A percentile compares a stretch with the other conserved stretches of the same genome.
Evolutionary conservation across 1,284 basidiomycete species (phyloP).

Genomic region (Serendipita sp.): DNA sequence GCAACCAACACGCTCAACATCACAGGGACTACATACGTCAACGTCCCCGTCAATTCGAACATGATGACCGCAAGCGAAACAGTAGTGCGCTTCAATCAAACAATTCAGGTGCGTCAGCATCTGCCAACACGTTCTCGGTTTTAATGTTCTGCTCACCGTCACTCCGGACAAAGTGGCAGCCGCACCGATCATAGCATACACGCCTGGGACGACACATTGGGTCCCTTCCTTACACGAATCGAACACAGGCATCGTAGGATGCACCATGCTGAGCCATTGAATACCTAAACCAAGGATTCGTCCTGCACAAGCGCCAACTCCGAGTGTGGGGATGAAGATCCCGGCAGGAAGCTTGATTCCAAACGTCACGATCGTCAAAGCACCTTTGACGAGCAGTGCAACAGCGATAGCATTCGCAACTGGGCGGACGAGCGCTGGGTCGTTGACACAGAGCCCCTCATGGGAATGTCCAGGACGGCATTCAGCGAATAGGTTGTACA

Average conservation of each 20-base stretch:
- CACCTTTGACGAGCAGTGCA: constrained; percentile 71
- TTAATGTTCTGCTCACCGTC: constrained; percentile 39
- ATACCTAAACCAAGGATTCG: constrained; percentile 75
- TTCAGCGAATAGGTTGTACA: constrained; percentile 82
- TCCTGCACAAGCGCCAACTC: constrained; percentile 93
- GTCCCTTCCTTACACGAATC: constrained; percentile 46
- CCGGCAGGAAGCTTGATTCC: constrained; percentile 90
- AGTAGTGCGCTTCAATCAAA: constrained; percentile 48
- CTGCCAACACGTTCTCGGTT: constrained; percentile 16
- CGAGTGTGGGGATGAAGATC: constrained; percentile 93
- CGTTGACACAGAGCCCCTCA: constrained; percentile 57
- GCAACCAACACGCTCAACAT: constrained; percentile 79
- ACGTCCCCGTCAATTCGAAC: constrained; percentile 86
- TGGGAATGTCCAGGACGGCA: constrained; percentile 51
- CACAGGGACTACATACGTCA: constrained; percentile 90
- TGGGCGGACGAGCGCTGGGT: constrained; percentile 47
- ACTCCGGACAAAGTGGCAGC: constrained; percentile 81
- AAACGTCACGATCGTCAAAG: constrained; percentile 81
- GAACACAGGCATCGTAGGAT: constrained; percentile 54
- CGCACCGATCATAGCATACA: constrained; percentile 86
- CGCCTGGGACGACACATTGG: constrained; percentile 66
- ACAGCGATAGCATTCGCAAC: constrained; percentile 54
- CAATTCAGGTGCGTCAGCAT: background rate
- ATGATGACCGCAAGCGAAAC: constrained; percentile 88
- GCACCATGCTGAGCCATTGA: constrained; percentile 60